Evolutionary conservation across 2,329 filamentous ascomycete genomes (phyloP).

Genomic region (Anisogramma anomala): DNA sequence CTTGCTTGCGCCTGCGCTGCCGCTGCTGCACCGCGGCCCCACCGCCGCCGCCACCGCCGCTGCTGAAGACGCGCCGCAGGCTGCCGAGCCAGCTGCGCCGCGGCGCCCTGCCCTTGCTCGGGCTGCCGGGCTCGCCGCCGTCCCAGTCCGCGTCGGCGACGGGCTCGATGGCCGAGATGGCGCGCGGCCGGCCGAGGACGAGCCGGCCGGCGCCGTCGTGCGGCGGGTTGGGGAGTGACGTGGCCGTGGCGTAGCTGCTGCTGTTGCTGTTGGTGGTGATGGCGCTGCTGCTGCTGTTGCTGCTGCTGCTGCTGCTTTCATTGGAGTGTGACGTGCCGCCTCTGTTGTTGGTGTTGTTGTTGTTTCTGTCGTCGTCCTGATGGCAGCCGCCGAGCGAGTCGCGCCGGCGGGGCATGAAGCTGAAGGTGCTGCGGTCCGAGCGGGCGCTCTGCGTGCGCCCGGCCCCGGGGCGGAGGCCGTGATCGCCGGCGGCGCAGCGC

Average conservation of each 20-base stretch:
- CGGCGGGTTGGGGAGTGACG: constrained; percentile 38
- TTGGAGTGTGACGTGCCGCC: constrained; percentile 16
- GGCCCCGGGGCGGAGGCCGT: constrained; percentile 2
- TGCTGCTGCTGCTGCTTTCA: constrained; percentile 27
- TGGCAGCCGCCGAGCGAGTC: constrained; percentile 23
- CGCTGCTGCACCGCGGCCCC: constrained; percentile 9
- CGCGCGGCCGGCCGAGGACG: constrained; percentile 19
- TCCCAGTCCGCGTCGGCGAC: constrained; percentile 17
- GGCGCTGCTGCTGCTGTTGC: constrained; percentile 29
- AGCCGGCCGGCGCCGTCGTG: constrained; percentile 41
- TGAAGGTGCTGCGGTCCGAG: constrained; percentile 38
- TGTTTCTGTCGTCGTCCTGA: constrained; percentile 21
- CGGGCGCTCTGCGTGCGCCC: constrained; percentile 42
- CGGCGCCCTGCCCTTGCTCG: constrained; percentile 45
- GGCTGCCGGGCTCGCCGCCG: constrained; percentile 32
- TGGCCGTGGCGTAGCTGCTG: constrained; percentile 38
- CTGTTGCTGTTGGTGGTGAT: constrained; percentile 26
- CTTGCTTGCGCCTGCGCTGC: constrained; percentile 36
- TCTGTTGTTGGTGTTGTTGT: constrained; percentile 4
- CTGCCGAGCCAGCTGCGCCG: constrained; percentile 57
- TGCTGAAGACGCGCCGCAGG: constrained; percentile 50
- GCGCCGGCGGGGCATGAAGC: constrained; percentile 23
- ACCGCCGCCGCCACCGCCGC: constrained; percentile 25
- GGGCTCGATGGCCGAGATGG: constrained; percentile 8
- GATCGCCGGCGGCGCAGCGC: constrained; percentile 15